These are phyloP conservation scores for Buddleja alternifolia DNA, from an alignment of 257 asterid genomes.

Conservation along the genomic window DNA sequence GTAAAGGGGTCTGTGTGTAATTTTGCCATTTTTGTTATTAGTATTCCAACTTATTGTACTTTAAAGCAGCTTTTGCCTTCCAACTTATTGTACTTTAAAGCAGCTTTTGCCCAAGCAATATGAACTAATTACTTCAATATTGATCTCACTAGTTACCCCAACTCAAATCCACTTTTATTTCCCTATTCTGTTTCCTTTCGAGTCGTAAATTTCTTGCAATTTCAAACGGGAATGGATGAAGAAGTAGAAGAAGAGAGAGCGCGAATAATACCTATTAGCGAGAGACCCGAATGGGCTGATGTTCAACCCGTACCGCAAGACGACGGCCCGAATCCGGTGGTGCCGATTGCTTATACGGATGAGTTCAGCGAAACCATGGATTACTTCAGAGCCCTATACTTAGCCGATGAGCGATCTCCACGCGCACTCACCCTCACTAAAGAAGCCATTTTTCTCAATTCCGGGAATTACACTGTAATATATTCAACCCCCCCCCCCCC, in stretches of 20 bases:
- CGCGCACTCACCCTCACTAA: conserved; percentile 81
- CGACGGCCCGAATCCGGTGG: conserved; percentile 93
- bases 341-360: conserved; percentile 74
- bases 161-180: neutral
- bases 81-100: no score
- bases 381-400: conserved; percentile 82
- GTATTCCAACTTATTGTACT: no score
- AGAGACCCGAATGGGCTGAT: conserved; percentile 85
- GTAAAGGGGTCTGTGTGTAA: no score
- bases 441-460: conserved; percentile 69
- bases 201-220: neutral
- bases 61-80: no score
- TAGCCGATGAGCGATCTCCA: conserved; percentile 80
- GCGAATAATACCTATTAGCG: conserved; percentile 51
- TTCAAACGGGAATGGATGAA: conserved; percentile 30
- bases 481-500: no score
- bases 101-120: no score
- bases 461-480: conserved; percentile 91
- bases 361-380: conserved; percentile 87
- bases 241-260: conserved; percentile 18
- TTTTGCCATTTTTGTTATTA: no score
- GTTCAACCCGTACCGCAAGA: conserved; percentile 79
- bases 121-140: no score
- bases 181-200: neutral
- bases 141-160: no score